Percentiles rank a stretch among this genome's conserved stretches.
Evolutionary conservation across 2,329 filamentous ascomycete genomes (phyloP).

Genomic region (Calonectria multiphialidica): DNA sequence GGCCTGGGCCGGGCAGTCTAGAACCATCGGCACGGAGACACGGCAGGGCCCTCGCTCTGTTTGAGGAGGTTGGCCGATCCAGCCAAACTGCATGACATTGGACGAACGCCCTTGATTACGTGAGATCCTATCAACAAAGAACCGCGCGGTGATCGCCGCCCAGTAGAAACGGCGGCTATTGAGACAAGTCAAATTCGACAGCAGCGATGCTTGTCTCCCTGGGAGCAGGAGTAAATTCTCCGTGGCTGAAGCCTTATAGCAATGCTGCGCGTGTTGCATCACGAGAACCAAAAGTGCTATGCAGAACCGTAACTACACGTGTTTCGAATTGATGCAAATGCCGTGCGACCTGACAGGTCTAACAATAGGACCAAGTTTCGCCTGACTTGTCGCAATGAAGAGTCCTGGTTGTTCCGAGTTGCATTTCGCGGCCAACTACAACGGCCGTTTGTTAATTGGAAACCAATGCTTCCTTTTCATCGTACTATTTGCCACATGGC

Average conservation of each 20-base stretch:
- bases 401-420: neutral
- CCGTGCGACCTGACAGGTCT: neutral
- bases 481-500: neutral
- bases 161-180: neutral
- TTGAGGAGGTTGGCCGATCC: neutral
- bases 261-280: neutral
- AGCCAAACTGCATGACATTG: neutral
- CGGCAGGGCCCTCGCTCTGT: neutral
- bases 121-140: neutral
- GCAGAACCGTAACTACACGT: neutral
- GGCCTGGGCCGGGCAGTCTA: neutral
- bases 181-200: neutral
- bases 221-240: neutral
- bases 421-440: too few species aligned
- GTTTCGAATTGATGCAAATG: constrained; percentile 6
- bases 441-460: neutral
- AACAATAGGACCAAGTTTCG: neutral
- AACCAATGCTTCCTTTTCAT: neutral
- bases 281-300: neutral
- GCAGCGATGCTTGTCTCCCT: neutral
- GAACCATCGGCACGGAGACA: neutral
- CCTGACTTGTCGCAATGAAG: neutral
- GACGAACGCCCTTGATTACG: constrained; percentile 1
- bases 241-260: neutral
- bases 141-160: neutral